phyloP scores from a whole-genome alignment of 192 early-diverging fungal species.

The Coemansia sp. region DNA sequence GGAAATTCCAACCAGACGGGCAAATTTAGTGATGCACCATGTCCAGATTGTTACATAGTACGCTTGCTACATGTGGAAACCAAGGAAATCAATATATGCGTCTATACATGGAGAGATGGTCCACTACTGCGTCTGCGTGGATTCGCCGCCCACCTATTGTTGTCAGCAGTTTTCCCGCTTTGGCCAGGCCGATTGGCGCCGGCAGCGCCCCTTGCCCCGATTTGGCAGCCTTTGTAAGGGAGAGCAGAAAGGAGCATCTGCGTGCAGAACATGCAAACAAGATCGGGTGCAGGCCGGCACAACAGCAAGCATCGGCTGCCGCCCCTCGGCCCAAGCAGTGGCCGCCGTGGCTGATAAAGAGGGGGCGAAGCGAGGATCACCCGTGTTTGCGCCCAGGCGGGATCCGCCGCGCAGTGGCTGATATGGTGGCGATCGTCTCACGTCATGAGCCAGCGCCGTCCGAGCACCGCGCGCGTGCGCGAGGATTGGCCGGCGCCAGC shows the following conservation, averaged over 20 bases:
- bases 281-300: neutral
- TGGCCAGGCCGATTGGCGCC: neutral
- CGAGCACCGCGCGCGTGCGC: too few relatives aligned
- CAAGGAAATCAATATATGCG: conserved; percentile 1
- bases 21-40: neutral
- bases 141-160: neutral
- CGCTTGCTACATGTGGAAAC: neutral
- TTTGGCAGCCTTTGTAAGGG: neutral
- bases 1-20: too few relatives aligned
- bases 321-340: too few relatives aligned
- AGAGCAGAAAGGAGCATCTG: neutral
- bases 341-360: neutral
- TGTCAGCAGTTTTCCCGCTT: neutral
- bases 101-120: neutral
- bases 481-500: too few relatives aligned
- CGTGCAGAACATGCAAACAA: neutral
- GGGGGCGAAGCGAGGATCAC: neutral
- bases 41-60: neutral
- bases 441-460: neutral
- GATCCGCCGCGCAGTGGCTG: neutral
- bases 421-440: neutral
- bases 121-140: conserved; percentile 1
- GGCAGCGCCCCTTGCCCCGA: neutral
- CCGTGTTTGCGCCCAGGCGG: neutral
- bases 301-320: too few relatives aligned